Evolutionary conservation across 768 basidiomycete genomes (phyloP).

Genomic region (Russula sp.): DNA sequence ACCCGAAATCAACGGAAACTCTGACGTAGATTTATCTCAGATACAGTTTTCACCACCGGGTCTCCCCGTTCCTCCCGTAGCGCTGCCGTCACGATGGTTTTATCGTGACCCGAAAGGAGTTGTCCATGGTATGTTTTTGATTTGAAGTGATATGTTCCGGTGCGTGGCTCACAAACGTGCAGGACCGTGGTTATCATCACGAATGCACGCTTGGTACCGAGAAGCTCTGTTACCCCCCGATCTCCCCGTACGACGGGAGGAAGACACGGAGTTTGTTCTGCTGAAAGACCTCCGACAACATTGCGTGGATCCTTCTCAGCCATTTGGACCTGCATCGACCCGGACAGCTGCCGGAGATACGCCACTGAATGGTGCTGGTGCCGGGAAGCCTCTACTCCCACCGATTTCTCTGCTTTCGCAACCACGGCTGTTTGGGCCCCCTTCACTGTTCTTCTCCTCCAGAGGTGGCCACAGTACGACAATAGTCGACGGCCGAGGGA

Average conservation of each 20-base stretch:
- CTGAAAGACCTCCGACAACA: slow-evolving; percentile 75
- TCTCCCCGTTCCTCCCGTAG: slow-evolving; percentile 65
- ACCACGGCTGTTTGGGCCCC: slow-evolving; percentile 80
- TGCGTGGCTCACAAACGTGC: slow-evolving; percentile 3
- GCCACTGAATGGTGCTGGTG: slow-evolving; percentile 37
- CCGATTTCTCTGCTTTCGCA: slow-evolving; percentile 78
- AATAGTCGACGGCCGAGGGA: slow-evolving; percentile 81
- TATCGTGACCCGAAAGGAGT: slow-evolving; percentile 81
- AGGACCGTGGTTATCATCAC: slow-evolving; percentile 86
- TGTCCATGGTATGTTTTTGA: slow-evolving; percentile 60
- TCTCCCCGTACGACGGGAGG: slow-evolving; percentile 75
- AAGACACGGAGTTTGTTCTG: slow-evolving; percentile 62
- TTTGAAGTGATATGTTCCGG: neutral
- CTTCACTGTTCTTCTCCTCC: slow-evolving; percentile 81
- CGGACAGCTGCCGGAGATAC: slow-evolving; percentile 33
- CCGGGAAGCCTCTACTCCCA: slow-evolving; percentile 54
- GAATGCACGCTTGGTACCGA: slow-evolving; percentile 89
- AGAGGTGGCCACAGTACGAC: slow-evolving; percentile 88
- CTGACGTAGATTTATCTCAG: slow-evolving; percentile 50
- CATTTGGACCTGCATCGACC: slow-evolving; percentile 54
- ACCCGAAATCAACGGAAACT: slow-evolving; percentile 47
- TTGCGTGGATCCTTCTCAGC: slow-evolving; percentile 76
- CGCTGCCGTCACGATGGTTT: slow-evolving; percentile 72
- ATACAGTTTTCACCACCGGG: slow-evolving; percentile 77
- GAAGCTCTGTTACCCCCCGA: slow-evolving; percentile 80